These are phyloP conservation scores for Stemphylium beticola DNA, from an alignment of 2,329 filamentous ascomycete species.

Conservation along the genomic window DNA sequence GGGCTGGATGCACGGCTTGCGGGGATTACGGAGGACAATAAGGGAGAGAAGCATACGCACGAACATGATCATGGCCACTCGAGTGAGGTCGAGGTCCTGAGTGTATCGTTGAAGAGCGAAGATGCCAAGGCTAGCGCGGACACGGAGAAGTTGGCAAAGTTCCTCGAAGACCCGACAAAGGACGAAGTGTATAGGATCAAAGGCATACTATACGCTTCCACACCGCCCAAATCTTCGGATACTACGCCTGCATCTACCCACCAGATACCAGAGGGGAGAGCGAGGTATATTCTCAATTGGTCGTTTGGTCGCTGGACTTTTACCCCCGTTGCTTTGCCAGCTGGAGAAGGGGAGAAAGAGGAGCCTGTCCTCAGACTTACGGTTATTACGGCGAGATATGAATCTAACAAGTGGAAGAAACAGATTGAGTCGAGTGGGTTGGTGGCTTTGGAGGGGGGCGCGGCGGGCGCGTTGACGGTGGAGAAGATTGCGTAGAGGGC, in stretches of 20 bases:
- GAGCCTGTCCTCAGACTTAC: slow-evolving; percentile 72
- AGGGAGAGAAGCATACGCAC: slow-evolving; percentile 38
- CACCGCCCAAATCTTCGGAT: slow-evolving; percentile 56
- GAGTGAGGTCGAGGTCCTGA: slow-evolving; percentile 88
- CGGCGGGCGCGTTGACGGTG: slow-evolving; percentile 28
- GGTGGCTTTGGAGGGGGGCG: slow-evolving; percentile 34
- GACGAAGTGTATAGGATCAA: slow-evolving; percentile 98
- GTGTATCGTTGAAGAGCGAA: slow-evolving; percentile 66
- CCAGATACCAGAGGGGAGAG: slow-evolving; percentile 47
- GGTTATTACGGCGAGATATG: slow-evolving; percentile 74
- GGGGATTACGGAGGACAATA: slow-evolving; percentile 53
- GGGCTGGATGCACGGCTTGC: slow-evolving; percentile 86
- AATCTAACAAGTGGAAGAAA: slow-evolving; percentile 79
- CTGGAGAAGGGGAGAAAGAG: slow-evolving; percentile 45
- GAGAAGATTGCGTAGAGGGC: slow-evolving; percentile 21
- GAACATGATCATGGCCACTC: slow-evolving; percentile 69
- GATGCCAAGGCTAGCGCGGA: slow-evolving; percentile 63
- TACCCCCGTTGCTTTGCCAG: slow-evolving; percentile 63
- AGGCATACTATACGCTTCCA: slow-evolving; percentile 61
- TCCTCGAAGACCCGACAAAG: slow-evolving; percentile 79
- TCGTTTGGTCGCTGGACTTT: slow-evolving; percentile 96
- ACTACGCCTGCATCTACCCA: slow-evolving; percentile 36
- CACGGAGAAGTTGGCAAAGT: slow-evolving; percentile 59
- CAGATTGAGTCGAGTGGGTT: slow-evolving; percentile 66
- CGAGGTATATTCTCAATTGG: slow-evolving; percentile 93